A percentile compares a stretch with the other conserved stretches of the same genome.
These are phyloP conservation scores for Fusarium vanettenii DNA, from an alignment of 2,329 filamentous ascomycete genomes.

Conservation along the genomic window DNA sequence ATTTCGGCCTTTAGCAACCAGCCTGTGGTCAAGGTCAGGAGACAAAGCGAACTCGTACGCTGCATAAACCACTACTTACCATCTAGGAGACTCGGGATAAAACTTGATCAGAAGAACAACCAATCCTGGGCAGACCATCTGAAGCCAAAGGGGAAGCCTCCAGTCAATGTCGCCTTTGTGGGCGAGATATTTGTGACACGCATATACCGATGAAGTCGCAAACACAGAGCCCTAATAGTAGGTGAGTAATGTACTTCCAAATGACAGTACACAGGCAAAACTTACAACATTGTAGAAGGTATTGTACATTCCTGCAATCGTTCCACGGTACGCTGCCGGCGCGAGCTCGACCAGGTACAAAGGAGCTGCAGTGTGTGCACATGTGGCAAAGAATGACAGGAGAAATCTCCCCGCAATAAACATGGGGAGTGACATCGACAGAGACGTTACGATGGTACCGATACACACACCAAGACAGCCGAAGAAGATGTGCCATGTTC, in stretches of 20 bases:
- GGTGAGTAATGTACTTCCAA: not conserved
- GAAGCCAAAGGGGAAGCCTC: constrained; percentile 29
- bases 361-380: constrained; percentile 67
- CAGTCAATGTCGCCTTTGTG: constrained; percentile 26
- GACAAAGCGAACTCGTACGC: not conserved
- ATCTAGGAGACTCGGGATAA: constrained; percentile 71
- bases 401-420: constrained; percentile 66
- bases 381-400: constrained; percentile 65
- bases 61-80: constrained; percentile 45
- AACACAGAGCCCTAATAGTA: constrained; percentile 40
- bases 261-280: not conserved
- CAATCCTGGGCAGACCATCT: constrained; percentile 29
- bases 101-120: constrained; percentile 52
- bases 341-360: constrained; percentile 70
- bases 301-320: constrained; percentile 65
- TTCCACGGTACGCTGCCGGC: constrained; percentile 68
- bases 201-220: constrained; percentile 26
- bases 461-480: constrained; percentile 62
- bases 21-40: not conserved
- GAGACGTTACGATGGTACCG: constrained; percentile 62
- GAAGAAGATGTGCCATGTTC: constrained; percentile 57
- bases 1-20: constrained; percentile 14
- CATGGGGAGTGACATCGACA: constrained; percentile 54
- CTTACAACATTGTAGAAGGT: constrained; percentile 53
- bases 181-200: constrained; percentile 15